Evolutionary conservation across 495 filamentous ascomycete species (phyloP).

Genomic region (Diplogelasinospora grovesii): DNA sequence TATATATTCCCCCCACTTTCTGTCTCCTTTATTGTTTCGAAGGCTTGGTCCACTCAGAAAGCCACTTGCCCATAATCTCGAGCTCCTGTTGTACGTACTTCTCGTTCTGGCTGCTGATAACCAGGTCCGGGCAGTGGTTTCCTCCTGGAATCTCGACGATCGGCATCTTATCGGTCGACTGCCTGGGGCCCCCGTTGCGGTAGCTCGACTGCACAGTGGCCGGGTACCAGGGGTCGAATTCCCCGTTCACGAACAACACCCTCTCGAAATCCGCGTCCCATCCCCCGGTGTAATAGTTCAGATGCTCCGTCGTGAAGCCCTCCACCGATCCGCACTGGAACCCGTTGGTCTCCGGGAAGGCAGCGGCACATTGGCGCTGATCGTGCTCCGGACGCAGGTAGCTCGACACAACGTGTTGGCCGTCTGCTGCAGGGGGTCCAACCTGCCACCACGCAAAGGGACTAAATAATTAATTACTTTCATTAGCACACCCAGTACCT

Average conservation of each 20-base stretch:
- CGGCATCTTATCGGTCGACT: conserved; percentile 35
- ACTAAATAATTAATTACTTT: conserved; percentile 12
- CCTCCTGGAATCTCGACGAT: conserved; percentile 47
- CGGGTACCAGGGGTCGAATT: conserved; percentile 55
- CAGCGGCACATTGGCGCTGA: conserved; percentile 51
- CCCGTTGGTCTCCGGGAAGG: conserved; percentile 48
- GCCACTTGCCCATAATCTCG: too few relatives aligned
- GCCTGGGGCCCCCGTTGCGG: conserved; percentile 49
- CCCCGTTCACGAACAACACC: conserved; percentile 10
- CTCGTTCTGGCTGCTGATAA: conserved; percentile 32
- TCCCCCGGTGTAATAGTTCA: conserved; percentile 53
- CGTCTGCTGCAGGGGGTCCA: conserved; percentile 44
- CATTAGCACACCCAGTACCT: background rate
- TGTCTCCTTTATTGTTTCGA: too few relatives aligned
- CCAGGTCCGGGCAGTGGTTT: conserved; percentile 46
- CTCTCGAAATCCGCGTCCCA: conserved; percentile 31
- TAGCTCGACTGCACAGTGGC: conserved; percentile 45
- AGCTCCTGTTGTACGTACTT: too few relatives aligned
- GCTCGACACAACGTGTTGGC: conserved; percentile 45
- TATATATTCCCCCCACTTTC: too few relatives aligned
- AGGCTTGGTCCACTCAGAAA: too few relatives aligned
- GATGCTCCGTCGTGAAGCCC: conserved; percentile 41
- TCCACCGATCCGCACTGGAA: conserved; percentile 43
- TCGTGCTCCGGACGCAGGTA: conserved; percentile 49
- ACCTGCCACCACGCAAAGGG: too few relatives aligned